Evolutionary conservation across 2,329 filamentous ascomycete genomes (phyloP), one percentile per base, ranked within the genome.

Genomic region (Diaporthe humulicola): DNA sequence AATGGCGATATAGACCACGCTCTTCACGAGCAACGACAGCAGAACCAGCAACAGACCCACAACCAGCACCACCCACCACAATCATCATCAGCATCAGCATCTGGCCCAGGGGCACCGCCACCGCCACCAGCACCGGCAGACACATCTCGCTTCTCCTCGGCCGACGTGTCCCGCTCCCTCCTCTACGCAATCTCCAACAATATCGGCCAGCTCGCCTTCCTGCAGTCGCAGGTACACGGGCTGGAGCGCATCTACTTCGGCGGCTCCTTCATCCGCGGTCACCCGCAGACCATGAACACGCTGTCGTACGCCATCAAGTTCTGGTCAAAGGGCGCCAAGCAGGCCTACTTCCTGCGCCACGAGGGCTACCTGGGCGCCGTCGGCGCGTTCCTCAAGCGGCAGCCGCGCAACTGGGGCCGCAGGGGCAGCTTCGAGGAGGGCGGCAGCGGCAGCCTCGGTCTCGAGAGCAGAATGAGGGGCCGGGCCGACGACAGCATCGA

Each of bases 171-270:
- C 33, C 90, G 96, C 42, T 98, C 95, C 61, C 88, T 99, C 25
- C 90, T 99, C 0, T 99, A 98, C 84, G 97, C 97, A 33, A 95
- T 98, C 79, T 96, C 94, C 83, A 98, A 98, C 87, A 98, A 98
- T 85, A 98, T 98, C 77, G 97, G 97, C 22, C 97, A 99, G 86
- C 98, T 99, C 79, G 95, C 97, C 57, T 98, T 97, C 83, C 88
- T 99, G n/a, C 97, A 98, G 82, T 97, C 95, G 8, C 96, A 98
- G 83, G 97, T 98, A 81, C 96, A 99, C 85, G 91, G 93, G 60
- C 88, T 98, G 36, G 93, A 94, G 77, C 92, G 96, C 81, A 98
- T 99, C 76, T 99, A 99, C 86, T 99, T 99, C 84, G 97, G 97
- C 30, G 97, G 97, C 33, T 97, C 94, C 9, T 99, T 98, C 82